A percentile compares a stretch with the other conserved stretches of the same genome.
Evolutionary conservation across 495 filamentous ascomycete species (phyloP).

Genomic region (Aspergillus homomorphus): DNA sequence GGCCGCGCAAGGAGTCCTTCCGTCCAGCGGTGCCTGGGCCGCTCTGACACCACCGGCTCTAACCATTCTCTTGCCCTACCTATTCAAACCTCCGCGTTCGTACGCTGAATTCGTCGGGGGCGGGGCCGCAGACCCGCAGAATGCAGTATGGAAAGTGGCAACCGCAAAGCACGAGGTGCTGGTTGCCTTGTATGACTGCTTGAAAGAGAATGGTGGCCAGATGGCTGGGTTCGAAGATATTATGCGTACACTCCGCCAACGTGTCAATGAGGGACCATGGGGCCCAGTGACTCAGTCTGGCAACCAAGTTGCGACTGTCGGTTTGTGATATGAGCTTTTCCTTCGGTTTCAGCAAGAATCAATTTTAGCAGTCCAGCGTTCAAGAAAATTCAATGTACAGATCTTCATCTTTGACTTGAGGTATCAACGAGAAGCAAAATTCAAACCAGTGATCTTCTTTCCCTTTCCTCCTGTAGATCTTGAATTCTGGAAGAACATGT

Average conservation of each 20-base stretch:
- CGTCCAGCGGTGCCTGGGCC: constrained; percentile 47
- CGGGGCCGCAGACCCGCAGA: constrained; percentile 55
- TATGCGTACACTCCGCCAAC: constrained; percentile 39
- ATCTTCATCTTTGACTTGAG: too few species aligned
- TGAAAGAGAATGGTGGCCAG: constrained; percentile 31
- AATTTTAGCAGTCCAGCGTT: neutral
- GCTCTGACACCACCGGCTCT: constrained; percentile 52
- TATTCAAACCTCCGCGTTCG: constrained; percentile 56
- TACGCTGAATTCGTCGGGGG: constrained; percentile 59
- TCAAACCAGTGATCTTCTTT: too few species aligned
- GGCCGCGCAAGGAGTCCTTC: constrained; percentile 37
- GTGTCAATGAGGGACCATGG: constrained; percentile 44
- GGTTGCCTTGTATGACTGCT: constrained; percentile 37
- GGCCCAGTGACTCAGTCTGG: constrained; percentile 34
- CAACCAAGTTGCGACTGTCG: constrained; percentile 36
- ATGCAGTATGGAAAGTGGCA: constrained; percentile 57
- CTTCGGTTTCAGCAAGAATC: neutral
- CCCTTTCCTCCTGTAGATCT: too few species aligned
- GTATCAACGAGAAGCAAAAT: too few species aligned
- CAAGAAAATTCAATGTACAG: neutral
- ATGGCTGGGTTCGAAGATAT: constrained; percentile 44
- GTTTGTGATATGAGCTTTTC: constrained; percentile 25
- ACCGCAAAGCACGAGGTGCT: constrained; percentile 58
- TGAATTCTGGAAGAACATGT: too few species aligned
- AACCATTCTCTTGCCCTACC: constrained; percentile 53